Percentiles rank a stretch among this genome's conserved stretches.
Conservation (phyloP, 805 yeast genomes). For the Debaryomyces hansenii region DNA sequence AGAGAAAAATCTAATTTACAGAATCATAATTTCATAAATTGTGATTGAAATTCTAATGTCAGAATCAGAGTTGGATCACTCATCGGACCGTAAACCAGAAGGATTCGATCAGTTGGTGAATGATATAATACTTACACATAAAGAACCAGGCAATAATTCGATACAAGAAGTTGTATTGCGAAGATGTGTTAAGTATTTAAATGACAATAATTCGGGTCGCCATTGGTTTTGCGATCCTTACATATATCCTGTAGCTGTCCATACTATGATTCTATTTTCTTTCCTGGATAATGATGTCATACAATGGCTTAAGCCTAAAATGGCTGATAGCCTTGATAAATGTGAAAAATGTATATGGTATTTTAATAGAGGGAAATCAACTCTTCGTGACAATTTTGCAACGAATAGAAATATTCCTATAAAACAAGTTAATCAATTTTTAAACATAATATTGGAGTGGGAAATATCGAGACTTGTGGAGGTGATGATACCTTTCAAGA, state of each 20-base stretch:
- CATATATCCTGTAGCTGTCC: slow-evolving; percentile 50
- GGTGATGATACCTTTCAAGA: slow-evolving; percentile 6
- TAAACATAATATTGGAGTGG: slow-evolving; percentile 36
- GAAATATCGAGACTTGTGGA: slow-evolving; percentile 20
- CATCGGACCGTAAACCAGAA: slow-evolving; percentile 11
- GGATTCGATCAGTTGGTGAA: slow-evolving; percentile 22
- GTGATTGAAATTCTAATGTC: background rate
- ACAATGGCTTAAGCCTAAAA: slow-evolving; percentile 39
- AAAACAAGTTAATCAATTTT: slow-evolving; percentile 28
- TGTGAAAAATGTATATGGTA: slow-evolving; percentile 57
- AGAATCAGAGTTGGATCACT: background rate
- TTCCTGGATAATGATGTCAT: slow-evolving; percentile 51
- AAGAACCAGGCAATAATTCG: slow-evolving; percentile 24
- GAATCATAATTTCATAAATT: background rate
- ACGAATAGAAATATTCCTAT: slow-evolving; percentile 45
- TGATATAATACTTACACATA: slow-evolving; percentile 25
- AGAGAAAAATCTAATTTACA: no score
- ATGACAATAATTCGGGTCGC: slow-evolving; percentile 13
- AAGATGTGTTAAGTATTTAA: slow-evolving; percentile 23
- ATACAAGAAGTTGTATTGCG: slow-evolving; percentile 27
- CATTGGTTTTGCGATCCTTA: slow-evolving; percentile 61
- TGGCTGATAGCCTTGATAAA: slow-evolving; percentile 38
- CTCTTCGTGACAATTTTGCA: slow-evolving; percentile 52
- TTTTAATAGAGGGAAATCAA: slow-evolving; percentile 55
- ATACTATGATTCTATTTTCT: slow-evolving; percentile 60